These are phyloP conservation scores for Vanderwaltozyma tropicalis DNA, from an alignment of 805 yeast genomes.

Conservation along the genomic window DNA sequence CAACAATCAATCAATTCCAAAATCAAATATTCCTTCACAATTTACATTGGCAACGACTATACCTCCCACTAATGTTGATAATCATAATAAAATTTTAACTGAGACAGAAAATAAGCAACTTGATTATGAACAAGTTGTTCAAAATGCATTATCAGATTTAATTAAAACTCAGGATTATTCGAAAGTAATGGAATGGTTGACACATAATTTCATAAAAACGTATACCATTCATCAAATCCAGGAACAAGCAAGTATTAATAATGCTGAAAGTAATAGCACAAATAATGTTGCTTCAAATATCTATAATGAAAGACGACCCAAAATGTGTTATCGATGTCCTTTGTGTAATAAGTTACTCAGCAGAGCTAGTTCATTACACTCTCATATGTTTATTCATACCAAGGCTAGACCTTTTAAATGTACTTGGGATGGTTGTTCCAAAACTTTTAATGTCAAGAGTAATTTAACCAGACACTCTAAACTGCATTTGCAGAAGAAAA, in stretches of 20 bases:
- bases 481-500: constrained; percentile 36
- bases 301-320: neutral
- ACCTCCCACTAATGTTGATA: too few relatives aligned
- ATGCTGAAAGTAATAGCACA: neutral
- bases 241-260: neutral
- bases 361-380: constrained; percentile 66
- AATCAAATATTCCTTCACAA: too few relatives aligned
- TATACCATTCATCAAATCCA: neutral
- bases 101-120: neutral
- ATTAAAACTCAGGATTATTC: neutral
- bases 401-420: constrained; percentile 61
- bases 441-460: constrained; percentile 58
- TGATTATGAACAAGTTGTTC: neutral
- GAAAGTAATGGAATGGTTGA: neutral
- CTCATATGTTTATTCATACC: constrained; percentile 67
- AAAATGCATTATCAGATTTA: neutral
- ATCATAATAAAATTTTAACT: neutral
- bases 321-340: constrained; percentile 28
- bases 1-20: too few relatives aligned
- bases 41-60: too few relatives aligned
- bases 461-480: constrained; percentile 69
- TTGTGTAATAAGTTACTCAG: constrained; percentile 63
- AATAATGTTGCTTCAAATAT: neutral
- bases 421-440: constrained; percentile 51
- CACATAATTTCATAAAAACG: neutral